phyloP scores from a whole-genome alignment of 139 green algal species.

The Micractinium conductrix region DNA sequence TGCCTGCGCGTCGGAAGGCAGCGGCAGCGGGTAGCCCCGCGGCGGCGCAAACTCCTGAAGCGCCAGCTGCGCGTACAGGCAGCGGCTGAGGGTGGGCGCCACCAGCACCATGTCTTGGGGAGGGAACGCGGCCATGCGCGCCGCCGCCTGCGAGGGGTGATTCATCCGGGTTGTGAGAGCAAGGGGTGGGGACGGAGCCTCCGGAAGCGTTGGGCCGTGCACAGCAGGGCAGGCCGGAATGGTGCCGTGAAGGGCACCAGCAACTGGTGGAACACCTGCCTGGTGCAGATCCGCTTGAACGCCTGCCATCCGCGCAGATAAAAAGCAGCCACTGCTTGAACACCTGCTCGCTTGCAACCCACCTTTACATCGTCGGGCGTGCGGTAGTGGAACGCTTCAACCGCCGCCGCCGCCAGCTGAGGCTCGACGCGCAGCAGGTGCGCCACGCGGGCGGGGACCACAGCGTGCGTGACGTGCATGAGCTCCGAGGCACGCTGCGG shows the following conservation, averaged over 20 bases:
- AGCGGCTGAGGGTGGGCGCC: slow-evolving; percentile 59
- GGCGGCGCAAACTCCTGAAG: slow-evolving; percentile 68
- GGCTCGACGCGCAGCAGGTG: slow-evolving; percentile 59
- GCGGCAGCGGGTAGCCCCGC: slow-evolving; percentile 47
- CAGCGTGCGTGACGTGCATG: slow-evolving; percentile 50
- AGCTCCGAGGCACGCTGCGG: slow-evolving; percentile 27
- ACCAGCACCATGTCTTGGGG: slow-evolving; percentile 47
- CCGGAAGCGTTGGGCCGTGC: too few species aligned
- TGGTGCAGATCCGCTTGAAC: too few species aligned
- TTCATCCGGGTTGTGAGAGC: too few species aligned
- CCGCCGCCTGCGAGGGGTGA: slow-evolving; percentile 46
- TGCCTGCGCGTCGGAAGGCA: slow-evolving; percentile 30
- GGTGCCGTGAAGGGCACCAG: too few species aligned
- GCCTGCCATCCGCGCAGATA: too few species aligned
- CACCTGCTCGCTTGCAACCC: too few species aligned
- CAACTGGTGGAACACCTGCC: too few species aligned
- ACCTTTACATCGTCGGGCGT: slow-evolving; percentile 54
- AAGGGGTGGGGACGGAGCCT: too few species aligned
- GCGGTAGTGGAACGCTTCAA: slow-evolving; percentile 73
- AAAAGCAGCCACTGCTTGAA: too few species aligned
- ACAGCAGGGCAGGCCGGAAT: not conserved
- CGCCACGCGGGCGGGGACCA: slow-evolving; percentile 63
- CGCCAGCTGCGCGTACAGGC: slow-evolving; percentile 75
- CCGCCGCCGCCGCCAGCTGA: slow-evolving; percentile 67
- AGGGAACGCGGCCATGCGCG: slow-evolving; percentile 56